Conservation (phyloP, 352 stramenopile genomes). For the Plasmopara muralis region DNA sequence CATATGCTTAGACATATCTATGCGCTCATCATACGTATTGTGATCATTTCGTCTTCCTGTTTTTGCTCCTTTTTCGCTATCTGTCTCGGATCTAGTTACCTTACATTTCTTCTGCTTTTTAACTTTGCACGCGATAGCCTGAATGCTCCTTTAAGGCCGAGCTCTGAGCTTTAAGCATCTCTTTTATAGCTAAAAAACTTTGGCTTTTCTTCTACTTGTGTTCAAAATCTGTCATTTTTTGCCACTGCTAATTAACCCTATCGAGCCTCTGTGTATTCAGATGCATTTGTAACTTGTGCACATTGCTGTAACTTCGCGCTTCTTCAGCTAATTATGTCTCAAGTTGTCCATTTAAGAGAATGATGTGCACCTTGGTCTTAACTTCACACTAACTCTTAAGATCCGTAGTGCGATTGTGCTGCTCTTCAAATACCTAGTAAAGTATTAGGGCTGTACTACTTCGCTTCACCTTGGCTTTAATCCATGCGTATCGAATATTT, state of each 20-base stretch:
- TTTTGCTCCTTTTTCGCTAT: constrained; percentile 48
- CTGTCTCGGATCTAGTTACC: constrained; percentile 38
- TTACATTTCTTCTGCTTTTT: constrained; percentile 62
- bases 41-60: too few species aligned
- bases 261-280: constrained; percentile 59
- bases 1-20: too few species aligned
- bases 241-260: constrained; percentile 59
- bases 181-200: constrained; percentile 58
- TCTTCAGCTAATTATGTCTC: constrained; percentile 53
- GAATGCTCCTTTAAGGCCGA: constrained; percentile 62
- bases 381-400: constrained; percentile 50
- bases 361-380: constrained; percentile 60
- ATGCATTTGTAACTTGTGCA: constrained; percentile 56
- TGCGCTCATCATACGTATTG: too few species aligned
- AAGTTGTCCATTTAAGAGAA: constrained; percentile 78
- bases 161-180: constrained; percentile 65
- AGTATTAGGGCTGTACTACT: constrained; percentile 70
- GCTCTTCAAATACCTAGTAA: constrained; percentile 70
- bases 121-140: constrained; percentile 36
- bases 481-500: constrained; percentile 76
- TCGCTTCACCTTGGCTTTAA: constrained; percentile 84
- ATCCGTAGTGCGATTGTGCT: constrained; percentile 64
- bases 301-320: constrained; percentile 77
- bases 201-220: constrained; percentile 67
- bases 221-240: constrained; percentile 64